phyloP scores from a whole-genome alignment of 2,329 filamentous ascomycete genomes.

The Neonectria coccinea region DNA sequence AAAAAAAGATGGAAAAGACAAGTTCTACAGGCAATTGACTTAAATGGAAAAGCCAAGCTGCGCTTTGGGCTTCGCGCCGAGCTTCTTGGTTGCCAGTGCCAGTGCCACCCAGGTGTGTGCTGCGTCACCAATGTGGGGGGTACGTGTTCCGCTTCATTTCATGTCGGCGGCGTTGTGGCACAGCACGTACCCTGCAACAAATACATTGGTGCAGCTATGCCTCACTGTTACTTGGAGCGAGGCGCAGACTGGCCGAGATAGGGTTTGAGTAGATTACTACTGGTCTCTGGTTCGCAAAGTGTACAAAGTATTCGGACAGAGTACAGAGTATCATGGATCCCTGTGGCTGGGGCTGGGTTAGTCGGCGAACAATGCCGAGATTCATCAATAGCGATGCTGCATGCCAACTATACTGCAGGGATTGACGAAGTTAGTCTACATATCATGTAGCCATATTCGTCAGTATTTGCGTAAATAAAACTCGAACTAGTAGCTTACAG shows the following conservation, averaged over 20 bases:
- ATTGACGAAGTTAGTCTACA: not conserved
- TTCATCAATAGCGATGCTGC: not conserved
- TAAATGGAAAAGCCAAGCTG: not conserved
- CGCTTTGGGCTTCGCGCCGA: not conserved
- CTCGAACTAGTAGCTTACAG: not conserved
- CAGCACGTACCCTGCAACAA: not conserved
- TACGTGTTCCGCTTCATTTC: not conserved
- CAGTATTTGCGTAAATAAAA: not conserved
- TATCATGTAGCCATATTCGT: not conserved
- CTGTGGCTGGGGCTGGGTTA: not conserved
- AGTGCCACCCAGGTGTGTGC: no score
- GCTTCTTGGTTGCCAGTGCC: not conserved
- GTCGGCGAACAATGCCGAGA: not conserved
- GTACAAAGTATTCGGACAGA: no score
- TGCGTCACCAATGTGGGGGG: constrained; percentile 3
- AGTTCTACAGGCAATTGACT: constrained; percentile 1
- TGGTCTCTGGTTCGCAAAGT: not conserved
- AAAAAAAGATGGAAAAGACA: not conserved
- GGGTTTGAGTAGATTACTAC: not conserved
- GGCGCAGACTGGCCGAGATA: not conserved
- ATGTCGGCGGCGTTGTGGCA: constrained; percentile 1
- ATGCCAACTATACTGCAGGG: not conserved
- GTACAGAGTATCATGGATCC: no score
- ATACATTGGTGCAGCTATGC: not conserved
- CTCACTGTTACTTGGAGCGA: not conserved